Percentiles rank a stretch among this genome's conserved stretches.
Evolutionary conservation across 352 stramenopile genomes (phyloP).

Genomic region (Peronospora farinosa): DNA sequence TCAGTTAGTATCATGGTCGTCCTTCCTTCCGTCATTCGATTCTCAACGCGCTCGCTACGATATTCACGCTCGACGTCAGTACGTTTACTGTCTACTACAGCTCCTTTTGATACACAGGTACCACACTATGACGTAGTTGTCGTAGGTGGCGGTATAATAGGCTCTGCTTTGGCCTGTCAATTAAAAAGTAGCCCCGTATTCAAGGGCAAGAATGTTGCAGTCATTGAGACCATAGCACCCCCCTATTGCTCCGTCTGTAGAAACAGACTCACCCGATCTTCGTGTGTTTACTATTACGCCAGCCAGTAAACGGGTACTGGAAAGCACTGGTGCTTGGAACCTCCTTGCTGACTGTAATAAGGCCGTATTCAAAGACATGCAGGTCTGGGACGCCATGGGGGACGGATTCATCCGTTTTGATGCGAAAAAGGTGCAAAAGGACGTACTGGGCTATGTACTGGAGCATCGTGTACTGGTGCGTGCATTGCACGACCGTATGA

Average conservation of each 20-base stretch:
- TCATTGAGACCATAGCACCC: constrained; percentile 59
- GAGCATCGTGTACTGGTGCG: constrained; percentile 86
- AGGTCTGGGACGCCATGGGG: constrained; percentile 88
- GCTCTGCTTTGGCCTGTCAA: constrained; percentile 71
- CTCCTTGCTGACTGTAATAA: constrained; percentile 51
- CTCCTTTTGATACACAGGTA: constrained; percentile 29
- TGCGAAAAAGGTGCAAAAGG: constrained; percentile 47
- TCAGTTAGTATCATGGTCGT: constrained; percentile 21
- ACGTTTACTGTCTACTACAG: constrained; percentile 19
- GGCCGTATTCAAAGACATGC: constrained; percentile 83
- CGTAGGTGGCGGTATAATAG: constrained; percentile 79
- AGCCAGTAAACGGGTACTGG: constrained; percentile 68
- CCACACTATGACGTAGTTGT: constrained; percentile 76
- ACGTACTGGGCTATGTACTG: constrained; percentile 73
- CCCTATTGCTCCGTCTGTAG: constrained; percentile 33
- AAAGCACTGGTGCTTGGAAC: constrained; percentile 71
- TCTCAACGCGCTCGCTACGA: constrained; percentile 22
- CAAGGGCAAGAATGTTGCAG: constrained; percentile 68
- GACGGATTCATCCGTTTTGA: constrained; percentile 87
- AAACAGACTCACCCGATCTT: constrained; percentile 71
- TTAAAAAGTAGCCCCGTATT: constrained; percentile 74
- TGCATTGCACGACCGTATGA: constrained; percentile 82
- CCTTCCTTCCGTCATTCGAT: constrained; percentile 19
- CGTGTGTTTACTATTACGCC: constrained; percentile 89
- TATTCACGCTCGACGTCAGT: constrained; percentile 7